Base-by-base conservation (phyloP, 2,329 filamentous ascomycete genomes). In the Colletotrichum neosansevieriae region DNA sequence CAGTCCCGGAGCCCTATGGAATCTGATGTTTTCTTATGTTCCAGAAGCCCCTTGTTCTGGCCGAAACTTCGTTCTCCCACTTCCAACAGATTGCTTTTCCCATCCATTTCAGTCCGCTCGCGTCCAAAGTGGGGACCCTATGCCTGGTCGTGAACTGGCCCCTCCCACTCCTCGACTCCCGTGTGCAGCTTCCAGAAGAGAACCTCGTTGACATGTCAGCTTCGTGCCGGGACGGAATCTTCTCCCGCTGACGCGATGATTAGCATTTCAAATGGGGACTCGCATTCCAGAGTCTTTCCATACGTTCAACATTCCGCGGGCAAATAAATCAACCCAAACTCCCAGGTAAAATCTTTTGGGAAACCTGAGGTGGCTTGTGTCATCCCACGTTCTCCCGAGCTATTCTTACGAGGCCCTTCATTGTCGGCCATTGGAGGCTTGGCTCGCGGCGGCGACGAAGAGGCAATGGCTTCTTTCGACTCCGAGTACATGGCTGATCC, bases 401-500 rank as follows among this genome's bases (percentile, higher is more conserved):
- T 7, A 49, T 65, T 59, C 32, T 17, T 49, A 13, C n/a, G 10
- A 24, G 21, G 24, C 24, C 24, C 12, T 2, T 24, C 44, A 3
- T 29, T 36, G 17, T 56, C 29, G 24, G 24, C 17, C 24, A 9
- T 19, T 29, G 24, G 15, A 36, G 34, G 49, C 17, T 17, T 44
- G 34, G 49, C 32, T 29, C 17, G 38, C 17, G 17, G 21, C 24
- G 7, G 29, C 40, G n/a, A 32, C 34, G 19, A 42, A 42, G 66
- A 60, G 15, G 6, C 42, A 13, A 68, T 68, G 66, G 34, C 42
- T 12, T 59, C 49, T 12, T 42, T 15, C 34, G 40, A 24, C 7
- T 36, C 66, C 54, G 32, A 65, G 49, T 68, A 65, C 19, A 66
- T 68, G 66, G 66, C 54, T 15, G 61, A 65, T 34, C 17, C 66